phyloP scores from a whole-genome alignment of 768 basidiomycete genomes.

The Lactifluus piperatus region DNA sequence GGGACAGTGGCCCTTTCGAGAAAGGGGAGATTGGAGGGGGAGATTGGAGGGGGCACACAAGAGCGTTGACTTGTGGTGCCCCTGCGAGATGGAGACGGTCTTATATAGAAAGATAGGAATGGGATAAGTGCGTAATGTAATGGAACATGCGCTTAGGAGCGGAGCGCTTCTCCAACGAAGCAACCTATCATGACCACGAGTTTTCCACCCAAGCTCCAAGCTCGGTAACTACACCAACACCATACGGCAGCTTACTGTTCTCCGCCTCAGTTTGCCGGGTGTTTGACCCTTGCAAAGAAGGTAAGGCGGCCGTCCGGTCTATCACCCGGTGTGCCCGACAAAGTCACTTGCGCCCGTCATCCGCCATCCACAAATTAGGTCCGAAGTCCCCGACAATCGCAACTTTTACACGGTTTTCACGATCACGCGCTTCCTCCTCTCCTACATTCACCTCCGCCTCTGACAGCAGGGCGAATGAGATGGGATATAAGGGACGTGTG shows the following conservation, averaged over 20 bases:
- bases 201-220: background rate
- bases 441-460: no score
- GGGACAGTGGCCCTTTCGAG: background rate
- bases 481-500: no score
- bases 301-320: no score
- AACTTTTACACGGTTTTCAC: no score
- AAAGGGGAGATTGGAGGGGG: background rate
- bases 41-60: background rate
- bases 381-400: no score
- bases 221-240: background rate
- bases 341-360: no score
- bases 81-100: background rate
- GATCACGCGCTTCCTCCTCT: no score
- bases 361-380: no score
- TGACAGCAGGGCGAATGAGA: no score
- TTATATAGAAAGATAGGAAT: background rate
- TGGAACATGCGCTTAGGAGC: slow-evolving; percentile 8
- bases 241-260: no score
- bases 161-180: background rate
- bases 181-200: background rate
- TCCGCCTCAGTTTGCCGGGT: no score
- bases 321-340: background rate
- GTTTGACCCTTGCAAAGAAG: no score
- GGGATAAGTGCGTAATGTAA: background rate
- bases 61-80: background rate